These are phyloP conservation scores for Xerocomus brunneocitrinus DNA, from an alignment of 768 basidiomycete genomes.

Conservation along the genomic window DNA sequence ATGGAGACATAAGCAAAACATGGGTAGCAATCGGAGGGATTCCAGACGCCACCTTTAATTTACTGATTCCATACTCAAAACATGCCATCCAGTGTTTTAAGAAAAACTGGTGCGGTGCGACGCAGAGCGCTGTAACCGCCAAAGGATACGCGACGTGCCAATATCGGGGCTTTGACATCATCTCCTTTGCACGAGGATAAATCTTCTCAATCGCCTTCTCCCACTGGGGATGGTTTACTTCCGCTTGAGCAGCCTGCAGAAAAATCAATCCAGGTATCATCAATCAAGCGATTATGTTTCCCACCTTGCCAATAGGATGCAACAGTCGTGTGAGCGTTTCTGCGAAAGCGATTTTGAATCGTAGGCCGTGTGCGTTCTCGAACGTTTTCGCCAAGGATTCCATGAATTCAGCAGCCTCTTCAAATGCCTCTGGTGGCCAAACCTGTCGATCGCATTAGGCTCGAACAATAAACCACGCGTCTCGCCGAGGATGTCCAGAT, in stretches of 20 bases:
- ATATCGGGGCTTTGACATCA: constrained; percentile 86
- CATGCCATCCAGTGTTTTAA: constrained; percentile 74
- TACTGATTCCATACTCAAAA: constrained; percentile 67
- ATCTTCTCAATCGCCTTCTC: constrained; percentile 85
- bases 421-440: constrained; percentile 90
- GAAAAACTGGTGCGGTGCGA: constrained; percentile 83
- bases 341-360: constrained; percentile 80
- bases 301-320: constrained; percentile 85
- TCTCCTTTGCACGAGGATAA: constrained; percentile 74
- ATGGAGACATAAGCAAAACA: neutral
- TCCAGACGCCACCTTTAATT: constrained; percentile 62
- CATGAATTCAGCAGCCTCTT: constrained; percentile 90
- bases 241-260: constrained; percentile 82
- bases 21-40: neutral
- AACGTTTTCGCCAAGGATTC: constrained; percentile 80
- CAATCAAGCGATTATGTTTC: neutral
- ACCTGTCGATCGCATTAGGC: constrained; percentile 45
- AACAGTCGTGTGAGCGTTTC: constrained; percentile 73
- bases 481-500: neutral
- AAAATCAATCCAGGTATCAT: neutral
- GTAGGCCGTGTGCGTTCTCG: constrained; percentile 75
- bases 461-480: neutral
- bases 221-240: constrained; percentile 95
- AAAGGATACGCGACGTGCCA: constrained; percentile 86
- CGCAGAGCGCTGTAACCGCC: constrained; percentile 77